Evolutionary conservation across 176 grass and related monocot species (phyloP).

Genomic region (Triticum urartu): DNA sequence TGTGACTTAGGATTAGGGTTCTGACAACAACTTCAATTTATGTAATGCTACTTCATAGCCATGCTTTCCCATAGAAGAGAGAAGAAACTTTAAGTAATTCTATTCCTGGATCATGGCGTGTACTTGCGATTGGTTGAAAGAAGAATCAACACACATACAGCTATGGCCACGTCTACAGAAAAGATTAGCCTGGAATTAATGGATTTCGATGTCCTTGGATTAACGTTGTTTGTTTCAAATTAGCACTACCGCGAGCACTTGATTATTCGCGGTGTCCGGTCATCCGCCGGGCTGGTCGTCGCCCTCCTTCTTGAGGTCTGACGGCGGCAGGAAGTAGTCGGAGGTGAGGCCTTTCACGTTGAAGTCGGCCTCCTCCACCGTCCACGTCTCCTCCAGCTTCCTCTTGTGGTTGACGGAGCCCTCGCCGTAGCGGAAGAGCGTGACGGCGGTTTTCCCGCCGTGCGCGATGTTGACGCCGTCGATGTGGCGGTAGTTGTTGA

Average conservation of each 20-base stretch:
- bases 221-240: background rate
- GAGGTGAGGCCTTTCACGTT: slow-evolving; percentile 62
- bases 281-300: slow-evolving; percentile 36
- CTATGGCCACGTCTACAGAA: slow-evolving; percentile 14
- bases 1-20: too few species aligned
- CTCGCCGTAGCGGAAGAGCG: slow-evolving; percentile 88
- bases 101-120: too few species aligned
- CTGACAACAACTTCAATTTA: too few species aligned
- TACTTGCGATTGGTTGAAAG: background rate
- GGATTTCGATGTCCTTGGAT: background rate
- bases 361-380: slow-evolving; percentile 93
- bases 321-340: slow-evolving; percentile 82
- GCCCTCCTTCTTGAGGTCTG: slow-evolving; percentile 56
- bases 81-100: too few species aligned
- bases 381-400: slow-evolving; percentile 95
- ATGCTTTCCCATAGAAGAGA: too few species aligned
- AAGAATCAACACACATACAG: background rate
- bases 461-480: slow-evolving; percentile 90
- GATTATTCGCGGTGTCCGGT: background rate
- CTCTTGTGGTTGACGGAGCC: slow-evolving; percentile 94
- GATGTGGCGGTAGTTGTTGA: slow-evolving; percentile 86
- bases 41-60: too few species aligned
- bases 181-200: background rate
- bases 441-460: slow-evolving; percentile 71
- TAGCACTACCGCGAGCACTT: background rate